These are phyloP conservation scores for Solanum hybrid DNA, from an alignment of 305 asterid species.

Conservation along the genomic window DNA sequence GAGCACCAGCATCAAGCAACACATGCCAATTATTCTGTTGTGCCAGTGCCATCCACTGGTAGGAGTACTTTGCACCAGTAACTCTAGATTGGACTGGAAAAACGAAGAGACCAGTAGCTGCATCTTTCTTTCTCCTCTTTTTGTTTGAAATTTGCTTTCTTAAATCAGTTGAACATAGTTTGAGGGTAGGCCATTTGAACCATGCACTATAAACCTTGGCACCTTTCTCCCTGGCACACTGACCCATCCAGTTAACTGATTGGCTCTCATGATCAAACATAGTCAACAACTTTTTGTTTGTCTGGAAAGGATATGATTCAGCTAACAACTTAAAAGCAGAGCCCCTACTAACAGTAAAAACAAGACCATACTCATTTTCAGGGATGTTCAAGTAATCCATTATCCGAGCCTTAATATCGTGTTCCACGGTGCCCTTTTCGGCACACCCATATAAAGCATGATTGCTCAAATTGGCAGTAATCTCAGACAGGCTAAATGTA, in stretches of 20 bases:
- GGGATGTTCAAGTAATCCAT: slow-evolving; percentile 96
- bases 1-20: slow-evolving; percentile 88
- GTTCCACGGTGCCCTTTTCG: slow-evolving; percentile 71
- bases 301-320: slow-evolving; percentile 87
- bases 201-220: slow-evolving; percentile 90
- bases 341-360: slow-evolving; percentile 91
- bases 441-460: slow-evolving; percentile 95
- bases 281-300: slow-evolving; percentile 76
- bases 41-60: slow-evolving; percentile 98
- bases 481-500: slow-evolving; percentile 80
- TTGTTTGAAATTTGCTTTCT: slow-evolving; percentile 73
- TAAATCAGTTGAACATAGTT: slow-evolving; percentile 82
- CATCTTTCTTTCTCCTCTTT: slow-evolving; percentile 72
- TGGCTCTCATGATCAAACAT: slow-evolving; percentile 98
- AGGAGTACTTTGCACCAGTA: slow-evolving; percentile 89
- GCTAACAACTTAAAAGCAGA: slow-evolving; percentile 83
- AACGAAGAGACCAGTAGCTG: slow-evolving; percentile 85
- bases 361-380: slow-evolving; percentile 91
- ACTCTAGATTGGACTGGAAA: slow-evolving; percentile 97
- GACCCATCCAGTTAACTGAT: slow-evolving; percentile 92
- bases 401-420: slow-evolving; percentile 70
- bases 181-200: slow-evolving; percentile 97
- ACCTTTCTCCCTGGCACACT: slow-evolving; percentile 86
- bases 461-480: slow-evolving; percentile 85
- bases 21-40: slow-evolving; percentile 99